These are phyloP conservation scores for Populus tomentosa DNA, from an alignment of 441 rosid genomes.

Conservation along the genomic window DNA sequence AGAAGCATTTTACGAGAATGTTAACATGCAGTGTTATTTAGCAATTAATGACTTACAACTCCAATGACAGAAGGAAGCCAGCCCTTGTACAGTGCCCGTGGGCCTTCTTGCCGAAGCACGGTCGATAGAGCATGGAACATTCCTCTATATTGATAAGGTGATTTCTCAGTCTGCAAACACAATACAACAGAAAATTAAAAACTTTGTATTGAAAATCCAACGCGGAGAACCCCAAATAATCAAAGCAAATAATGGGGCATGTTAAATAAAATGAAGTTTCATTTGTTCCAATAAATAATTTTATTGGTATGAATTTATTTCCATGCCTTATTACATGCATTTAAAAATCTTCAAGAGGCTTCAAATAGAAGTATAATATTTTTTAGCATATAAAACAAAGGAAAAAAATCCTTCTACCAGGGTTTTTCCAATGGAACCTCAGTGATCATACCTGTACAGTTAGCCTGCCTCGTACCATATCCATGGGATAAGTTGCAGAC, in stretches of 20 bases:
- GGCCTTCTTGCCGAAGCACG: conserved; percentile 51
- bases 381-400: neutral
- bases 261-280: neutral
- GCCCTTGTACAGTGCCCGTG: conserved; percentile 49
- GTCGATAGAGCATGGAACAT: conserved; percentile 48
- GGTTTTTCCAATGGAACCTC: neutral
- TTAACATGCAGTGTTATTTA: neutral
- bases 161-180: conserved; percentile 43
- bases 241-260: neutral
- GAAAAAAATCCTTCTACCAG: neutral
- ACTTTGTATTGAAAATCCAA: neutral
- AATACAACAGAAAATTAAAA: conserved; percentile 1
- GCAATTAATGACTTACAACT: conserved; percentile 40
- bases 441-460: conserved; percentile 54
- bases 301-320: no score
- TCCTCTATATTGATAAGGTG: conserved; percentile 54
- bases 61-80: conserved; percentile 71
- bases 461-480: conserved; percentile 60
- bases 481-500: conserved; percentile 71
- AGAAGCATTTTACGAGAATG: neutral
- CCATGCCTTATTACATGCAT: neutral
- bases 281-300: neutral
- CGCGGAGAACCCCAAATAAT: neutral
- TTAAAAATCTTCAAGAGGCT: neutral
- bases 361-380: neutral